phyloP scores from a whole-genome alignment of 1,284 basidiomycete genomes.

The Puccinia polysora region DNA sequence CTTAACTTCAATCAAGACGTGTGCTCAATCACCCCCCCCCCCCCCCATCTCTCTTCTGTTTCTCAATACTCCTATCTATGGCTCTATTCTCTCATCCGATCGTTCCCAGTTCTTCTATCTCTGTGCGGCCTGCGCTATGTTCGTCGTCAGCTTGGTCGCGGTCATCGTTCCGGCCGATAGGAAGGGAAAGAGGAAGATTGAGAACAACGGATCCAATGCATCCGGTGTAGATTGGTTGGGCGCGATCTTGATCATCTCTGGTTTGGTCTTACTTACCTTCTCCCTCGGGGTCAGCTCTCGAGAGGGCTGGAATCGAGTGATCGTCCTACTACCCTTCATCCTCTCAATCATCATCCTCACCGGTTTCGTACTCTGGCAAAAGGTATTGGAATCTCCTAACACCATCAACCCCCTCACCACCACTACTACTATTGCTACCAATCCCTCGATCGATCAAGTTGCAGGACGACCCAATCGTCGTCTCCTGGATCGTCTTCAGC shows the following conservation, averaged over 20 bases:
- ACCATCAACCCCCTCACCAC: no score
- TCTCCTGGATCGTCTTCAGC: no score
- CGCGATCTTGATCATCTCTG: constrained; percentile 9
- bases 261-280: constrained; percentile 5
- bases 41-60: no score
- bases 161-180: constrained; percentile 13
- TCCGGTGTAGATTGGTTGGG: constrained; percentile 30
- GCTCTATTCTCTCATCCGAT: no score
- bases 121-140: neutral
- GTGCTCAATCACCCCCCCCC: no score
- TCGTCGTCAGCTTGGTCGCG: neutral
- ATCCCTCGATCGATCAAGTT: no score
- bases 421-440: no score
- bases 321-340: constrained; percentile 17
- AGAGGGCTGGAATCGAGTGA: constrained; percentile 14
- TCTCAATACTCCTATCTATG: no score
- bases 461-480: no score
- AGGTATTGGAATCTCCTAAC: constrained; percentile 7
- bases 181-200: neutral
- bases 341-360: neutral
- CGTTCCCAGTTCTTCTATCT: constrained; percentile 34
- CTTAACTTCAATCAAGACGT: no score
- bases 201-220: neutral
- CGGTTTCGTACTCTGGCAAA: constrained; percentile 25
- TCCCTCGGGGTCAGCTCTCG: constrained; percentile 6